Base-by-base conservation (phyloP, 495 filamentous ascomycete species). In the Echria macrotheca region DNA sequence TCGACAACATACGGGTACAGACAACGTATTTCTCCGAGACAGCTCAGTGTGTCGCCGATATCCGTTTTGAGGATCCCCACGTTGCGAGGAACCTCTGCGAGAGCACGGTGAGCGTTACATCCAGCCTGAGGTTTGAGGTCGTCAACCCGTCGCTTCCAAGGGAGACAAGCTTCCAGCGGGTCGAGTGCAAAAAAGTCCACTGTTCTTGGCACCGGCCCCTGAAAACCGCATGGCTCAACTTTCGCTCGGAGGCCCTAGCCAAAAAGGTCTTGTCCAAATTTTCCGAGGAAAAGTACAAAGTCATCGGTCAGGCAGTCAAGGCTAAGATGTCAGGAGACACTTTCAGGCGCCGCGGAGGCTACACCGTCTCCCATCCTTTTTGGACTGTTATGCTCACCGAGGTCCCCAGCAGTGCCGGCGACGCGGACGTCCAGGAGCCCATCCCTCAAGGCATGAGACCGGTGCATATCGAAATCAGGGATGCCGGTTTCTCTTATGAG, bases 201-300 rank as follows among this genome's bases (percentile, higher is more conserved):
- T 55, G 53, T 21, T 67, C 65, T 8, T 69, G 67, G 67, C 53
- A 59, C 39, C 60, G 54, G 11, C 53, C 65, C 0, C 43, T 29
- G 23, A 52, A 33, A 11, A 57, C 49, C 1, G 67, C 38, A 1
- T 59, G 56, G 61, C 56, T 68, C 11, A 64, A 61, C 35, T 68
- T 65, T 25, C 0, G 18, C 24, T 15, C 21, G 8, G 28, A 48
- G 10, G 8, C 7, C 1, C 14, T 36, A 41, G 46, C 7, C 2
- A 15, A 5, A 14, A 55, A 45, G 1, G 57, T 63, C 1, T 5
- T 18, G 5, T 25, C 54, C 4, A 57, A 35, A 21, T 66, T 60
- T 22, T 35, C 17, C 0, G 28, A 24, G 9, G 60, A 54, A 2
- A 18, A 2, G 2, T 63, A 57, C 25, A 65, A 35, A 5, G 43